Evolutionary conservation across 2,329 filamentous ascomycete species (phyloP).

Genomic region (Fusarium robinianum): DNA sequence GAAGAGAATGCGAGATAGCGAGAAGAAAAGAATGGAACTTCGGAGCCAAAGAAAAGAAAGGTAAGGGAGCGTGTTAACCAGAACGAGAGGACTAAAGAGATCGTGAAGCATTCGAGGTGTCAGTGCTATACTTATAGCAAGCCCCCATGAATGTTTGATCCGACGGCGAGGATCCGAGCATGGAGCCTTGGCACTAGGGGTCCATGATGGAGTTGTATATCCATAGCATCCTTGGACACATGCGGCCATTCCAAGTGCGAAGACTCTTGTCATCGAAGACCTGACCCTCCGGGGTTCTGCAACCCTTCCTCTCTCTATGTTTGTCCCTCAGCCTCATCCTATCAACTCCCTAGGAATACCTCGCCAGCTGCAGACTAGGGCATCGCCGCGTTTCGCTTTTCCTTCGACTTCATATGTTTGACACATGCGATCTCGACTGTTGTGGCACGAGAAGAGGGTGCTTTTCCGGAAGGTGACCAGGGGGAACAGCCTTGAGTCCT

Average conservation of each 20-base stretch:
- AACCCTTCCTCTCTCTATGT: too few species aligned
- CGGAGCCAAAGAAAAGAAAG: slow-evolving; percentile 7
- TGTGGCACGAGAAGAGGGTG: too few species aligned
- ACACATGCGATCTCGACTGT: slow-evolving; percentile 16
- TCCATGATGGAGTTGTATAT: too few species aligned
- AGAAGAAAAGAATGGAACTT: slow-evolving; percentile 3
- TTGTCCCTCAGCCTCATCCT: too few species aligned
- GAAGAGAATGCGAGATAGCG: slow-evolving; percentile 1
- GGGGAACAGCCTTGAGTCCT: neutral
- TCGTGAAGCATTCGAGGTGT: slow-evolving; percentile 8
- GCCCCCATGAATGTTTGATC: too few species aligned
- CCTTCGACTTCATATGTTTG: slow-evolving; percentile 12
- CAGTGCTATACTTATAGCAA: slow-evolving; percentile 29
- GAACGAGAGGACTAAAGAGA: slow-evolving; percentile 1
- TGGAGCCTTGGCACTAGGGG: too few species aligned
- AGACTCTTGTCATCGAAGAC: too few species aligned
- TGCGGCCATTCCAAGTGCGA: too few species aligned
- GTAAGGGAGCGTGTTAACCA: slow-evolving; percentile 2
- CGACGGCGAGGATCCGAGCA: too few species aligned
- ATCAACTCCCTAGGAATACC: too few species aligned
- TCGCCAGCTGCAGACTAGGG: slow-evolving; percentile 8
- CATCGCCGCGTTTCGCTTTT: slow-evolving; percentile 15
- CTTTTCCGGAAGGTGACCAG: neutral
- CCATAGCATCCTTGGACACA: too few species aligned
- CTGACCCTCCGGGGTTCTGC: too few species aligned